These are phyloP conservation scores for Tremella fuciformis DNA, from an alignment of 768 basidiomycete genomes.

Conservation along the genomic window DNA sequence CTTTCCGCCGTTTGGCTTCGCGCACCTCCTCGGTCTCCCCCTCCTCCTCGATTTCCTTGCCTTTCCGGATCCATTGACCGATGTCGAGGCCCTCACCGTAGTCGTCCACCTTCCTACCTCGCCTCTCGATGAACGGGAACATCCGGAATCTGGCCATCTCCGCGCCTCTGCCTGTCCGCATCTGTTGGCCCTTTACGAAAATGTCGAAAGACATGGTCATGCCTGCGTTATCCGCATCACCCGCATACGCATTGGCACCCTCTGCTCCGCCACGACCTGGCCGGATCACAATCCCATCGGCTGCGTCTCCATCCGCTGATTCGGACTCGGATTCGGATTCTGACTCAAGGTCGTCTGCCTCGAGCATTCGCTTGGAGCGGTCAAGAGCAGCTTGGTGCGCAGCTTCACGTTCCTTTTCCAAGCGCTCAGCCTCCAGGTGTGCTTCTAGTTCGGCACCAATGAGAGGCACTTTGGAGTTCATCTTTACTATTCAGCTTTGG, in stretches of 20 bases:
- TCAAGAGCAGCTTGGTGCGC: conserved; percentile 79
- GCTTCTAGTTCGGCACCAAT: conserved; percentile 83
- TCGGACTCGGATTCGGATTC: conserved; percentile 63
- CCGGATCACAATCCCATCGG: conserved; percentile 48
- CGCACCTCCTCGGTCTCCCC: conserved; percentile 76
- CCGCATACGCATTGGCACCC: conserved; percentile 36
- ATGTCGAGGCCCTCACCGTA: conserved; percentile 95
- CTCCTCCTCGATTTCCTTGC: conserved; percentile 85
- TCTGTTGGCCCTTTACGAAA: conserved; percentile 93
- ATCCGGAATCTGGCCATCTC: conserved; percentile 71
- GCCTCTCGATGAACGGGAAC: conserved; percentile 96
- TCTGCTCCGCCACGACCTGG: conserved; percentile 6
- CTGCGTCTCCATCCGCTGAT: conserved; percentile 63
- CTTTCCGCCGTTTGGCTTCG: conserved; percentile 65
- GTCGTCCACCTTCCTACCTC: conserved; percentile 77
- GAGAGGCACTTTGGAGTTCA: conserved; percentile 84
- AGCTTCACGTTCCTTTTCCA: conserved; percentile 74
- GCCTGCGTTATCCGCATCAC: conserved; percentile 42
- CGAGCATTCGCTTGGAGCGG: conserved; percentile 80
- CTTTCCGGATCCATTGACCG: conserved; percentile 90
- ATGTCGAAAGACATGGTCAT: conserved; percentile 79
- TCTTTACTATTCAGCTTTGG: conserved; percentile 54
- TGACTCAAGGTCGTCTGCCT: conserved; percentile 71
- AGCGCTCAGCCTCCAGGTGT: conserved; percentile 70
- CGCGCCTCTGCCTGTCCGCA: conserved; percentile 57